Evolutionary conservation across 345 rosid genomes (phyloP).

Genomic region (Camelina sativa): DNA sequence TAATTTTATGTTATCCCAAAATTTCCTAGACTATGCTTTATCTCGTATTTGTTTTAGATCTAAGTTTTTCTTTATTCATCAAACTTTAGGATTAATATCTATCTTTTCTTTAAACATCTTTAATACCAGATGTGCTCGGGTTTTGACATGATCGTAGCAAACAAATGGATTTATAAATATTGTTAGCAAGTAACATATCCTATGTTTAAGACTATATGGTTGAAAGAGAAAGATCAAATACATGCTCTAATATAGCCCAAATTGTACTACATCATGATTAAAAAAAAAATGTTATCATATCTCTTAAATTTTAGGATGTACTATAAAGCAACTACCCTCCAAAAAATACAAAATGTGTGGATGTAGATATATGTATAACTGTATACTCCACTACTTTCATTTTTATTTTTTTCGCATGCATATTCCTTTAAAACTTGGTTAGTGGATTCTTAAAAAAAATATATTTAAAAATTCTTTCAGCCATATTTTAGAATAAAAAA

Average conservation of each 20-base stretch:
- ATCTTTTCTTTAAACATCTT: slow-evolving; percentile 3
- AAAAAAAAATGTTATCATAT: neutral
- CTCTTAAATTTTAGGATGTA: slow-evolving; percentile 29
- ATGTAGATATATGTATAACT: slow-evolving; percentile 19
- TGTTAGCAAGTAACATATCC: neutral
- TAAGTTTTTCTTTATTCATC: neutral
- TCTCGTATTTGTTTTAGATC: neutral
- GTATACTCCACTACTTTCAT: slow-evolving; percentile 31
- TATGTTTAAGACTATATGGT: neutral
- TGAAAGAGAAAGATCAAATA: neutral
- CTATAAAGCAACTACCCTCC: slow-evolving; percentile 26
- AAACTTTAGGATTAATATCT: slow-evolving; percentile 22
- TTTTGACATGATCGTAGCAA: neutral
- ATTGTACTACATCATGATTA: slow-evolving; percentile 1
- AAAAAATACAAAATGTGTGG: slow-evolving; percentile 38
- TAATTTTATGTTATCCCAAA: slow-evolving; percentile 24
- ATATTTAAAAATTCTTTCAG: neutral
- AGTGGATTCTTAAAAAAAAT: slow-evolving; percentile 15
- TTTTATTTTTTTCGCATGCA: slow-evolving; percentile 12
- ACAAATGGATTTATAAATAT: neutral
- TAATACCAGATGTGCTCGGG: neutral
- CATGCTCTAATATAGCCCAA: slow-evolving; percentile 25
- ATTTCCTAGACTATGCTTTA: slow-evolving; percentile 18
- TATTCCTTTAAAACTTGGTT: slow-evolving; percentile 25
- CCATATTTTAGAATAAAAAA: slow-evolving; percentile 14